These are phyloP conservation scores for Sclerotinia trifoliorum DNA, from an alignment of 2,329 filamentous ascomycete species.

Conservation along the genomic window DNA sequence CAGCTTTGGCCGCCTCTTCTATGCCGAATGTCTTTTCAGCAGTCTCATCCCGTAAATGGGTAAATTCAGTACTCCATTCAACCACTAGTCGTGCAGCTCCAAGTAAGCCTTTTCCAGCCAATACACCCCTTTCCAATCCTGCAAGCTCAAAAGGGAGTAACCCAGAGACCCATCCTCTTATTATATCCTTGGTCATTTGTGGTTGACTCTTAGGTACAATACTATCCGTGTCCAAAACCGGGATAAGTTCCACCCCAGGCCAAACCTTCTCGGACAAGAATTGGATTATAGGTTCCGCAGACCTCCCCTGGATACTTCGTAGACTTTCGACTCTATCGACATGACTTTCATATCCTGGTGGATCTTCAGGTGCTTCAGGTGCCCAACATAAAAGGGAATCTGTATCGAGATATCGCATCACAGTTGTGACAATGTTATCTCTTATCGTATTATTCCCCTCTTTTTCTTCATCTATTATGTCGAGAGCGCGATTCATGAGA, in stretches of 20 bases:
- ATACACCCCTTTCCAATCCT: constrained; percentile 75
- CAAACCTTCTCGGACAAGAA: constrained; percentile 73
- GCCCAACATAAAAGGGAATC: constrained; percentile 93
- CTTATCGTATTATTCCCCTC: constrained; percentile 52
- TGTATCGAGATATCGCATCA: constrained; percentile 86
- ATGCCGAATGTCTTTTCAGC: constrained; percentile 62
- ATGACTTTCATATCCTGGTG: constrained; percentile 47
- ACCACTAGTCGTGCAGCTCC: constrained; percentile 72
- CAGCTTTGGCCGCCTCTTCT: constrained; percentile 75
- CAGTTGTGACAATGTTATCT: constrained; percentile 60
- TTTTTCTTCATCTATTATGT: constrained; percentile 69
- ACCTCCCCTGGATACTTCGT: constrained; percentile 67
- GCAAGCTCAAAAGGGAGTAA: constrained; percentile 80
- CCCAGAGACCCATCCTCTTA: constrained; percentile 72
- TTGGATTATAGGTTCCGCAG: constrained; percentile 67
- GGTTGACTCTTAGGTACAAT: constrained; percentile 76
- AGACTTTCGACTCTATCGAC: constrained; percentile 55
- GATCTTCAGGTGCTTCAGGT: constrained; percentile 52
- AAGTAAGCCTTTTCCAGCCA: constrained; percentile 85
- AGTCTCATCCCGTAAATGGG: constrained; percentile 46
- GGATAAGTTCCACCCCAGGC: constrained; percentile 76
- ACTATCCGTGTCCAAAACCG: constrained; percentile 74
- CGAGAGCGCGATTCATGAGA: constrained; percentile 76
- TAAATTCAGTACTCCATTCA: constrained; percentile 81
- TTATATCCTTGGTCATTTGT: constrained; percentile 70